These are phyloP conservation scores for Penicillium sp. DNA, from an alignment of 2,329 filamentous ascomycete genomes.

Conservation along the genomic window DNA sequence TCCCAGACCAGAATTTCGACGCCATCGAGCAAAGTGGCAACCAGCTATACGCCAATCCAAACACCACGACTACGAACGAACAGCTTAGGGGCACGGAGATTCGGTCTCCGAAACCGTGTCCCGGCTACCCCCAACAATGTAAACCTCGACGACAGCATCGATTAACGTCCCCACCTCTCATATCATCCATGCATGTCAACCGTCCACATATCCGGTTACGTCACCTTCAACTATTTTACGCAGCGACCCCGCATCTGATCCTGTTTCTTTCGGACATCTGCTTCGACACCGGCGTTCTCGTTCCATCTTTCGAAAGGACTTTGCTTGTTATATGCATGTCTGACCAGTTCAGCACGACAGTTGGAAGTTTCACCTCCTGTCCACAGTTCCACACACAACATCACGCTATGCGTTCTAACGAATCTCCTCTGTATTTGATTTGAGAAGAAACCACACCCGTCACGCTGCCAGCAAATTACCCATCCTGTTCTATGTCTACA, in stretches of 20 bases:
- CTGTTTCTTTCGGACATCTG: neutral
- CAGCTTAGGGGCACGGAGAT: slow-evolving; percentile 36
- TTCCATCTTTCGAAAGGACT: neutral
- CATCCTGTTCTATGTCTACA: neutral
- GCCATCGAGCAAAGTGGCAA: slow-evolving; percentile 36
- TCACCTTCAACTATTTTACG: neutral
- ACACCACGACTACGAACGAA: slow-evolving; percentile 38
- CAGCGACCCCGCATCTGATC: slow-evolving; percentile 6
- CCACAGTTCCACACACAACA: neutral
- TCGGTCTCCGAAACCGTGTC: slow-evolving; percentile 34
- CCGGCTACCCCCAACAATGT: slow-evolving; percentile 24
- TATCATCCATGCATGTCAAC: neutral
- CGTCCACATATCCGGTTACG: neutral
- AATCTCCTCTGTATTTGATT: slow-evolving; percentile 1
- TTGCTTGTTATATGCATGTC: neutral
- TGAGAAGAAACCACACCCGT: neutral
- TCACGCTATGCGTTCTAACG: neutral
- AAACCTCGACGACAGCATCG: slow-evolving; percentile 34
- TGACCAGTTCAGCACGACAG: neutral
- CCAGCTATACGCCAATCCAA: slow-evolving; percentile 41
- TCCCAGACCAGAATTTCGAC: slow-evolving; percentile 35
- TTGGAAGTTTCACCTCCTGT: neutral
- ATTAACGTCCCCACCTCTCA: slow-evolving; percentile 18
- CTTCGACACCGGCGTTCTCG: slow-evolving; percentile 1
- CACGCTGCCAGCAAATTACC: neutral